Percentiles rank a stretch among this genome's conserved stretches.
These are phyloP conservation scores for Xanthoconium purpureum DNA, from an alignment of 768 basidiomycete species.

Conservation along the genomic window DNA sequence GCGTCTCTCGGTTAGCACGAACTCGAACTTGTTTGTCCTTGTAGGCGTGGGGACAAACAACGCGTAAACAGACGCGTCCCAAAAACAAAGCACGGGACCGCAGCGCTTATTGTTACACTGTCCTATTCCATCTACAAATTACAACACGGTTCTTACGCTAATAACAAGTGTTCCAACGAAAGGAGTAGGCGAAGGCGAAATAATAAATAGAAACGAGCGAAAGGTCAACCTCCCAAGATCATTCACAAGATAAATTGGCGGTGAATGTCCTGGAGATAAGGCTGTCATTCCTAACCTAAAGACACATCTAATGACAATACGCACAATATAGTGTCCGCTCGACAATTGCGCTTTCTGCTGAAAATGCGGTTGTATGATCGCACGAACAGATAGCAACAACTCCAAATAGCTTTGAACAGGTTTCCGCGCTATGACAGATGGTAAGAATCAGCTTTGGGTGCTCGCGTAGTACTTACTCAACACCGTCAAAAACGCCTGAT, in stretches of 20 bases:
- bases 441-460: neutral
- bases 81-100: conserved; percentile 24
- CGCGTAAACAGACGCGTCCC: conserved; percentile 30
- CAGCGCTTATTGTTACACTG: neutral
- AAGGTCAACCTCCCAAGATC: conserved; percentile 6
- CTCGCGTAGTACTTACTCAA: conserved; percentile 35
- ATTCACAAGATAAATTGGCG: conserved; percentile 32
- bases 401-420: conserved; percentile 66
- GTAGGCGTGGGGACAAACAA: conserved; percentile 28
- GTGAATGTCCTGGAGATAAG: conserved; percentile 22
- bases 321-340: conserved; percentile 66
- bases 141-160: conserved; percentile 1
- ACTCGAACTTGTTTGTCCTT: conserved; percentile 35
- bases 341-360: conserved; percentile 73
- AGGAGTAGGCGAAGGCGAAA: neutral
- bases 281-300: neutral
- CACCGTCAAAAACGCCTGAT: conserved; percentile 58
- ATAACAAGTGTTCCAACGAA: too few species aligned
- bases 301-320: conserved; percentile 4
- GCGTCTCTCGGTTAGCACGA: conserved; percentile 1
- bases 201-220: too few species aligned
- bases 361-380: conserved; percentile 55
- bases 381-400: conserved; percentile 55
- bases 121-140: neutral
- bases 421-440: conserved; percentile 35